Evolutionary conservation across 768 basidiomycete genomes (phyloP).

Genomic region (Mycena olivaceomarginata): DNA sequence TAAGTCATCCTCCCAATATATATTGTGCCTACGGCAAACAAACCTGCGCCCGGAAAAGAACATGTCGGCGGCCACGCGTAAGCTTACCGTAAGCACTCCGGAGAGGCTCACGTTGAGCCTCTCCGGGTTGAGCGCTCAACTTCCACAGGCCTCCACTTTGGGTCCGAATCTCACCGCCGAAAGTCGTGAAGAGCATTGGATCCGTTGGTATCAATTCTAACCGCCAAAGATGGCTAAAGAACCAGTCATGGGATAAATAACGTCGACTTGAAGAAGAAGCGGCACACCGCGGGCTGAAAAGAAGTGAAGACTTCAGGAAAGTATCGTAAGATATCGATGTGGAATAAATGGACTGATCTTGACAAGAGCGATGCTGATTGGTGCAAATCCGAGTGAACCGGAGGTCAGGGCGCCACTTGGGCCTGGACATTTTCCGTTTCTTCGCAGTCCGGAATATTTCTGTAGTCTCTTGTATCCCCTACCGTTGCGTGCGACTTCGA

Average conservation of each 20-base stretch:
- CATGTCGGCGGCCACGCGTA: background rate
- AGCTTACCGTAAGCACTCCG: background rate
- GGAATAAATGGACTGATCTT: background rate
- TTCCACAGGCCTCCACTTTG: background rate
- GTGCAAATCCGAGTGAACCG: background rate
- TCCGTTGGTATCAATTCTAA: background rate
- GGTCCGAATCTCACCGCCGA: background rate
- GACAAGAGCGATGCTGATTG: background rate
- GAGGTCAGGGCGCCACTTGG: too few relatives aligned
- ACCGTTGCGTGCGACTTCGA: too few relatives aligned
- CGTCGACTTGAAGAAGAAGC: background rate
- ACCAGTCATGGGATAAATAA: conserved; percentile 4
- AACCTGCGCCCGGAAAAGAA: background rate
- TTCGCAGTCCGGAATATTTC: too few relatives aligned
- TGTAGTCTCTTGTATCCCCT: too few relatives aligned
- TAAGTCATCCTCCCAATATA: background rate
- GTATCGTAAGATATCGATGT: background rate
- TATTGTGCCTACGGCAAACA: background rate
- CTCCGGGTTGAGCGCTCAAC: too few relatives aligned
- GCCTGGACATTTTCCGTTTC: too few relatives aligned
- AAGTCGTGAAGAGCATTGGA: background rate
- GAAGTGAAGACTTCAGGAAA: background rate
- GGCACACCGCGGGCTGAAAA: background rate
- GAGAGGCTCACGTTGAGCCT: background rate
- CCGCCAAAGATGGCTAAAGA: background rate